Evolutionary conservation across 2,329 filamentous ascomycete species (phyloP), one percentile per base, ranked within the genome.

Genomic region (Aspergillus sp.): DNA sequence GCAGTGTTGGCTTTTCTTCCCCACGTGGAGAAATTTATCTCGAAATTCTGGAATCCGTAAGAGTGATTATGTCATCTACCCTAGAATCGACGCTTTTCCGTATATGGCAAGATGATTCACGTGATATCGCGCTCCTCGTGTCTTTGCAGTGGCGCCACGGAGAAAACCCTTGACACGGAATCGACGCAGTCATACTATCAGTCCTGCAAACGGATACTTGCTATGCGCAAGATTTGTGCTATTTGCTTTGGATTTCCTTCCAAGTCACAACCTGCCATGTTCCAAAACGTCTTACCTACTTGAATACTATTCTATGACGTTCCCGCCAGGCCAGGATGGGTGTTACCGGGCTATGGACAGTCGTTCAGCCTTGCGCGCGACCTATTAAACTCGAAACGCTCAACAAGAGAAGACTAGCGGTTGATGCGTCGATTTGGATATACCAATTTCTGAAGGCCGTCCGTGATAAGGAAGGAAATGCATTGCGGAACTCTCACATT

Each of bases 371-470:
- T 41, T 96, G 89, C 64, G 93, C 93, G 42, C 86, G 93, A 34
- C 94, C 93, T 19, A 94, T 94, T 52, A 96, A 95, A 68, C 85
- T 98, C 58, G 90, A 94, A 59, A 95, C 91, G 9, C 82, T 98
- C 50, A 97, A 97, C 67, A 88, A 86, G 57, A 96, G 95, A 71
- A 88, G 93, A 10, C 85, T 98, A 43, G 94, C 93, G 41, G 88
- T 98, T 56, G 93, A 98, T 71, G 93, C 94, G 48, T 96, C 90
- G 8, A 98, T 98, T 65, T 98, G 93, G 93, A 97, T 98, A 59
- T 98, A 98, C 75, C 93, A 98, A 64, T 98, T 98, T 62, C 81
- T 98, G 59, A 98, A 98, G 73, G 93, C 94, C 7, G 93, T 98
- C 7, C 90, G 93, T 59, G 93, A 98, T 71, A 96, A 97, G 62